Conservation (phyloP, 2,329 filamentous ascomycete genomes). For the Sclerotinia spermophila region DNA sequence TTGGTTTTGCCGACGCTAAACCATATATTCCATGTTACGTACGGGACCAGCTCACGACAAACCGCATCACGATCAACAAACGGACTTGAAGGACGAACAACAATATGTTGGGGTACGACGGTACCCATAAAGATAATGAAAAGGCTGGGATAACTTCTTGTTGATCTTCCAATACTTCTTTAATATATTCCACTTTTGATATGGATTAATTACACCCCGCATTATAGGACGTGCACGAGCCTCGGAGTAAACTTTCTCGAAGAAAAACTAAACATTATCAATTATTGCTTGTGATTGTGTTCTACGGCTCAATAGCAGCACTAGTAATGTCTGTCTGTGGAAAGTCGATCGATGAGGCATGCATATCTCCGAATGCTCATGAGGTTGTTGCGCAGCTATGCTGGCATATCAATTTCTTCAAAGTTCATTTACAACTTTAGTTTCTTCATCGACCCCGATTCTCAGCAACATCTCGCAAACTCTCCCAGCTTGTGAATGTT, state of each 20-base stretch:
- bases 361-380: neutral
- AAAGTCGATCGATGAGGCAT: neutral
- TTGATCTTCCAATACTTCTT: neutral
- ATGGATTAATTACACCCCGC: constrained; percentile 1
- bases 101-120: neutral
- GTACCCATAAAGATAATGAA: neutral
- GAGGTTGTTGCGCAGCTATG: neutral
- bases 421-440: neutral
- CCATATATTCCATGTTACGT: neutral
- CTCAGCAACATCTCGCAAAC: neutral
- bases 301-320: constrained; percentile 1
- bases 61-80: neutral
- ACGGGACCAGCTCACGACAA: neutral
- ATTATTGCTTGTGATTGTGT: constrained; percentile 11
- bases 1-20: neutral
- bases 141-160: neutral
- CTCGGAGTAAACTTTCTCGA: neutral
- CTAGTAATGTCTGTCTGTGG: neutral
- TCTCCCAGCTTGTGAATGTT: neutral
- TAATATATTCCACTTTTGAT: neutral
- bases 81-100: neutral
- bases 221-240: constrained; percentile 4
- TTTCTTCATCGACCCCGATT: neutral
- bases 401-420: neutral
- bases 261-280: neutral